Evolutionary conservation across 768 basidiomycete species (phyloP).

Genomic region (Trametes cubensis): DNA sequence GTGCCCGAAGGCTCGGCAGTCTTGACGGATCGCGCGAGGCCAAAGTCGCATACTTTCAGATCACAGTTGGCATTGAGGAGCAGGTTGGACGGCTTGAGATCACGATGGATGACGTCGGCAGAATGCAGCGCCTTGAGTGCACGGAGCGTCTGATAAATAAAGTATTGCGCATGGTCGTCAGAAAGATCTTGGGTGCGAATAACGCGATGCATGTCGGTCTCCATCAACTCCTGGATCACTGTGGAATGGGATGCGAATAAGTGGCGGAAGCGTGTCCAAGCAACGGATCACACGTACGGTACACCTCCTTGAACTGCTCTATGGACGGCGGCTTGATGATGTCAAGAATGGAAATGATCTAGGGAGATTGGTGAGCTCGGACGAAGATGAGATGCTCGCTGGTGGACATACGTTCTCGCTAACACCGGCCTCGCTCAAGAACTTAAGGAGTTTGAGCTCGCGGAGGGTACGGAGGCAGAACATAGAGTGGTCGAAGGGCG

Average conservation of each 20-base stretch:
- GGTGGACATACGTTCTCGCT: constrained; percentile 72
- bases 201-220: constrained; percentile 96
- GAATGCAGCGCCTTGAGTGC: constrained; percentile 96
- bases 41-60: constrained; percentile 94
- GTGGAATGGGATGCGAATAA: constrained; percentile 13
- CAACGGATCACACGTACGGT: constrained; percentile 48
- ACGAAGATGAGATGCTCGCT: not conserved
- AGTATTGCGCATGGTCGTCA: constrained; percentile 94
- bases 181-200: constrained; percentile 94
- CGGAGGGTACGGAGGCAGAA: constrained; percentile 72
- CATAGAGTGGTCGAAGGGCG: constrained; percentile 94
- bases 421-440: constrained; percentile 84
- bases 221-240: constrained; percentile 94
- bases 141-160: constrained; percentile 91
- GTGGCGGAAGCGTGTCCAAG: constrained; percentile 6
- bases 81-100: constrained; percentile 96
- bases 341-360: constrained; percentile 91
- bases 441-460: constrained; percentile 70
- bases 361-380: constrained; percentile 7
- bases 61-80: constrained; percentile 98
- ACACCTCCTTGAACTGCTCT: constrained; percentile 88
- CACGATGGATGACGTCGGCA: constrained; percentile 94
- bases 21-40: constrained; percentile 86
- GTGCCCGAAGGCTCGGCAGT: constrained; percentile 85
- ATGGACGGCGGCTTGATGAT: constrained; percentile 81